Percentiles rank a stretch among this genome's conserved stretches.
phyloP scores from a whole-genome alignment of 148 eudicot genomes.

The Amaranthus hypochondriacus region DNA sequence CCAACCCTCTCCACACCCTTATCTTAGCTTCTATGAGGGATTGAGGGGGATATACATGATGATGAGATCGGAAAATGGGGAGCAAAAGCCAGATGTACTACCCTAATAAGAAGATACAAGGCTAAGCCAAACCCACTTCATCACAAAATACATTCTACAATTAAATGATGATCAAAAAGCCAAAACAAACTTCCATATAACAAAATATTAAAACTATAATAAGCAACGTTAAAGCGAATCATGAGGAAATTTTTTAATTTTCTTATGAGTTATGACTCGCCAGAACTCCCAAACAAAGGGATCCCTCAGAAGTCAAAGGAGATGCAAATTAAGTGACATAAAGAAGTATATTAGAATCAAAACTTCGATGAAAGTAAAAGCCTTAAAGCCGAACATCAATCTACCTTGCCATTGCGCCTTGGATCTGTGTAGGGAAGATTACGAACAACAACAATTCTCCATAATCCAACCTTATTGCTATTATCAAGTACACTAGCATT shows the following conservation, averaged over 20 bases:
- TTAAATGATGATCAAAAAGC: not conserved
- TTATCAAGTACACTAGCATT: conserved; percentile 56
- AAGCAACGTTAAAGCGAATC: not conserved
- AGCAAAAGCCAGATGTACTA: not conserved
- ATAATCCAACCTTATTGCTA: conserved; percentile 60
- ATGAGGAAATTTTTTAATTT: not conserved
- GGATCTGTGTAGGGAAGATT: conserved; percentile 89
- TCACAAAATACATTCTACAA: not conserved
- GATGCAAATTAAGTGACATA: not conserved
- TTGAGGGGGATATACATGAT: too few relatives aligned
- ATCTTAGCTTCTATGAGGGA: too few relatives aligned
- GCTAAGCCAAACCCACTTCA: not conserved
- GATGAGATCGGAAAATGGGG: not conserved
- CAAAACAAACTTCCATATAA: not conserved
- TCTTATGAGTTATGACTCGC: not conserved
- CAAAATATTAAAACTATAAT: not conserved
- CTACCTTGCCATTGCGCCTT: conserved; percentile 94
- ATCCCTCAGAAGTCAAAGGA: not conserved
- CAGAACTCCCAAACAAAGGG: not conserved
- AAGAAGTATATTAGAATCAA: not conserved
- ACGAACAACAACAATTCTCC: conserved; percentile 80
- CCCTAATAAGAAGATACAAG: not conserved
- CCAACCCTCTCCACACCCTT: too few relatives aligned
- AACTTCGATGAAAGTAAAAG: not conserved
- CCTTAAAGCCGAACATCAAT: conserved; percentile 2